A percentile compares a stretch with the other conserved stretches of the same genome.
phyloP scores from a whole-genome alignment of 768 basidiomycete genomes.

The Nidula microcarpa region DNA sequence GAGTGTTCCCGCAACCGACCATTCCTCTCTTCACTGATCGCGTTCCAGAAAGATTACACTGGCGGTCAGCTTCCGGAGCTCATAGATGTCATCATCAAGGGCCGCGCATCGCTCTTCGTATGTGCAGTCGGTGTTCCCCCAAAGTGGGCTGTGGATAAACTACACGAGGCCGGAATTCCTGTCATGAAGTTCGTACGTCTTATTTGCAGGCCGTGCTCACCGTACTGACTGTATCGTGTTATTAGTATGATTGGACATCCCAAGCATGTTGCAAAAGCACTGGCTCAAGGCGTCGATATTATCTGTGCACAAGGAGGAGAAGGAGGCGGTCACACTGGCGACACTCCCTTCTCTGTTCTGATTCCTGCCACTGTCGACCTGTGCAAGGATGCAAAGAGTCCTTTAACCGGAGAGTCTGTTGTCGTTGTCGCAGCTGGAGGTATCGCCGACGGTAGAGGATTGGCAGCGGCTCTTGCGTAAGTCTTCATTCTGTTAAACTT shows the following conservation, averaged over 20 bases:
- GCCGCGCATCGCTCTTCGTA: conserved; percentile 74
- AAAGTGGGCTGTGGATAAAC: conserved; percentile 74
- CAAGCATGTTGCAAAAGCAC: conserved; percentile 77
- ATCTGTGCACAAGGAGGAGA: conserved; percentile 89
- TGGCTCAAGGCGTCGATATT: conserved; percentile 84
- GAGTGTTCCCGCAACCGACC: conserved; percentile 8
- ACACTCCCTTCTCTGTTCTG: conserved; percentile 76
- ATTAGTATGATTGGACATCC: conserved; percentile 81
- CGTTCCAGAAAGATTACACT: conserved; percentile 62
- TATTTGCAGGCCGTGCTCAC: not conserved
- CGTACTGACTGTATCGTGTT: conserved; percentile 5
- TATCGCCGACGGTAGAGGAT: conserved; percentile 77
- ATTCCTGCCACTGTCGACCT: conserved; percentile 81
- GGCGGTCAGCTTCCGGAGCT: conserved; percentile 74
- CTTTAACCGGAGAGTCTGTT: conserved; percentile 74
- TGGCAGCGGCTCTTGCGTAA: conserved; percentile 72
- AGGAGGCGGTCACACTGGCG: conserved; percentile 87
- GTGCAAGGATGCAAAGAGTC: conserved; percentile 66
- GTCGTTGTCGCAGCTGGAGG: conserved; percentile 84
- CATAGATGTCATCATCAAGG: conserved; percentile 73
- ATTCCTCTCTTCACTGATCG: not conserved
- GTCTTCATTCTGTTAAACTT: conserved; percentile 8
- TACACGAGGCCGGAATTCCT: conserved; percentile 74
- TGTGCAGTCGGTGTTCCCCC: conserved; percentile 85
- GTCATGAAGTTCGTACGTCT: conserved; percentile 74